These are phyloP conservation scores for Globisporangium cystogenes DNA, from an alignment of 352 stramenopile genomes.

Conservation along the genomic window DNA sequence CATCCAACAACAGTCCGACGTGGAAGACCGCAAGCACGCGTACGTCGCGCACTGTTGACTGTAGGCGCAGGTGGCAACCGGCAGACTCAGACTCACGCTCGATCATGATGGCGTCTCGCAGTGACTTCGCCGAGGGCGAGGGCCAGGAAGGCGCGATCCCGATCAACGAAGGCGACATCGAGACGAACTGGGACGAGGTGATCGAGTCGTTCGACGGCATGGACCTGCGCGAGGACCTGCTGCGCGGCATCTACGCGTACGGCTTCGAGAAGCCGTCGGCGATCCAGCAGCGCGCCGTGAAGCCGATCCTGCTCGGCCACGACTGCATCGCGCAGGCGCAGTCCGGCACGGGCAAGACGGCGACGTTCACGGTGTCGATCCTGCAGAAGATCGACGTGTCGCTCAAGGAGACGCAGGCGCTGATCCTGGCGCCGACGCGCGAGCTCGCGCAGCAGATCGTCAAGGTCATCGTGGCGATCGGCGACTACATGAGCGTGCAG, in stretches of 20 bases:
- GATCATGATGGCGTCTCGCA: conserved; percentile 5
- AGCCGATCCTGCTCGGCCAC: conserved; percentile 96
- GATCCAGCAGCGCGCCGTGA: conserved; percentile 99
- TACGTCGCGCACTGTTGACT: conserved; percentile 1
- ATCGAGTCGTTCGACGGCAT: conserved; percentile 99
- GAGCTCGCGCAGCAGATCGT: conserved; percentile 99
- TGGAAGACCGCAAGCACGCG: conserved; percentile 60
- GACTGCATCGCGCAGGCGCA: conserved; percentile 99
- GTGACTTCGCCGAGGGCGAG: conserved; percentile 49
- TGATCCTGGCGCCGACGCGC: conserved; percentile 99
- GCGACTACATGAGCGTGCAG: conserved; percentile 96
- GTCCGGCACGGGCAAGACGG: conserved; percentile 99
- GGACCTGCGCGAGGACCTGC: conserved; percentile 97
- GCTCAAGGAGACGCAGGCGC: conserved; percentile 95
- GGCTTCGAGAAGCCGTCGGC: conserved; percentile 99
- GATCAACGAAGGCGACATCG: conserved; percentile 92
- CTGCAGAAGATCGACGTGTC: conserved; percentile 96
- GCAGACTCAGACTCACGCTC: background rate
- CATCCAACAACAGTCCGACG: conserved; percentile 63
- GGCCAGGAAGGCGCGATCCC: conserved; percentile 62
- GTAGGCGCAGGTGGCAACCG: background rate
- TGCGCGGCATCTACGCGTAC: conserved; percentile 99
- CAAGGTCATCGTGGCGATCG: conserved; percentile 95
- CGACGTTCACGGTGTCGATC: conserved; percentile 98
- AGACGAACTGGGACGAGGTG: conserved; percentile 98